phyloP scores from a whole-genome alignment of 148 eudicot genomes.

The Suaeda aralocaspica region DNA sequence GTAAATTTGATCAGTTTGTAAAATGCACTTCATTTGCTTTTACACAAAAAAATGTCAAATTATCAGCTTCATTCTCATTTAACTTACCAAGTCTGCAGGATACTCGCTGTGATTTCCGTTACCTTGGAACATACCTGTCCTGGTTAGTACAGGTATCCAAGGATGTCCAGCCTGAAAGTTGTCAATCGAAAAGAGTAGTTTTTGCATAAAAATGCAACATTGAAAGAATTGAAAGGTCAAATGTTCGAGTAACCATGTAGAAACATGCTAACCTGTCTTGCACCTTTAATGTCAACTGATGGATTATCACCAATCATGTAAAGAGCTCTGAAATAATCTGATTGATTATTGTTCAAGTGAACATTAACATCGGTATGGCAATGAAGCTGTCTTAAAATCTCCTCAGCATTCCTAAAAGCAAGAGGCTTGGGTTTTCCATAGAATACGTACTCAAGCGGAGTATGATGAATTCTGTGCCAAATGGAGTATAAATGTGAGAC shows the following conservation, averaged over 20 bases:
- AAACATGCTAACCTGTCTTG: constrained; percentile 35
- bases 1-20: background rate
- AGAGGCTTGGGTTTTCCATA: constrained; percentile 56
- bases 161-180: constrained; percentile 45
- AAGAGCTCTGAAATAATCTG: constrained; percentile 36
- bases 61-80: background rate
- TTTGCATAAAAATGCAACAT: background rate
- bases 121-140: constrained; percentile 47
- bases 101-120: constrained; percentile 38
- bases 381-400: constrained; percentile 33
- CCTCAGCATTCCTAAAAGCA: constrained; percentile 49
- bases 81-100: constrained; percentile 49
- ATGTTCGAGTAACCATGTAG: background rate
- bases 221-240: background rate
- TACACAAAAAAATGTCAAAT: too few relatives aligned
- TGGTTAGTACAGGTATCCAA: constrained; percentile 53
- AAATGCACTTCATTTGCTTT: background rate
- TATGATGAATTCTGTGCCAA: constrained; percentile 41
- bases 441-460: constrained; percentile 36
- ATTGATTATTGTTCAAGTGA: constrained; percentile 3
- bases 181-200: background rate
- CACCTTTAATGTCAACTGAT: constrained; percentile 52
- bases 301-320: constrained; percentile 65
- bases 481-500: constrained; percentile 1
- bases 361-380: constrained; percentile 11